Base-by-base conservation (phyloP, 495 filamentous ascomycete species). In the Hypoxylon subgilvum region DNA sequence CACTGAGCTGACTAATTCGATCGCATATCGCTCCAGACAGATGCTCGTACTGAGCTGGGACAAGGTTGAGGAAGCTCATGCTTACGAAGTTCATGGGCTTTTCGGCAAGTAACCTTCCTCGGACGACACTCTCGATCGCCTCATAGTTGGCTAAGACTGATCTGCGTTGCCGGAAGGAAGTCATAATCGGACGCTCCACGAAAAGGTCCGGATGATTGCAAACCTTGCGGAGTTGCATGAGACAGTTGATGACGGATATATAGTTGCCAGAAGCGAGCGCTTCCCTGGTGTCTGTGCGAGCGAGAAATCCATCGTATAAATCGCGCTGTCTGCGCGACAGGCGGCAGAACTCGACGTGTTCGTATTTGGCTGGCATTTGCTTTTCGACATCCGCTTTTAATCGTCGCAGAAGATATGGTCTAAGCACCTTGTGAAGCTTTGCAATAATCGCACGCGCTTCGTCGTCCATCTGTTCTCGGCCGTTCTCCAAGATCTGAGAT, bases 141-240 rank as follows among this genome's bases (percentile, higher is more conserved):
- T 89, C 86, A 56, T 84, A 99, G 18, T 89, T 86, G 6, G 87
- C 85, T n/a, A 87, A 76, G 4, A 88, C 87, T 18, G 92, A 92
- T 36, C 82, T 88, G 25, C 86, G 82, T 89, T 97, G 96, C 6
- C 92, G 92, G 71, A 96, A 96, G 4, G 93, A 97, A 1, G 91
- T 97, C 65, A 95, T 92, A 67, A 99, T 96, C n/a, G 89, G 91
- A 10, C 95, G 84, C n/a, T 94, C 95, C 60, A 97, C 89, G 68
- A 99, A 99, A 10, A 97, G 82, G 76, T 99, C 95, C 0, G 95
- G 95, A 67, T 99, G 95, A 63, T 97, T 97, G 79, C 95, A 99
- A 35, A 99, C 95, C 69, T 97, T 96, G 17, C 95, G 86, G 22
- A 99, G 80, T 69, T 96, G 92, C 94, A 99, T 96, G 35, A 99